Evolutionary conservation across 1,139 yeast species (phyloP).

Genomic region (Blastobotrys niveus): DNA sequence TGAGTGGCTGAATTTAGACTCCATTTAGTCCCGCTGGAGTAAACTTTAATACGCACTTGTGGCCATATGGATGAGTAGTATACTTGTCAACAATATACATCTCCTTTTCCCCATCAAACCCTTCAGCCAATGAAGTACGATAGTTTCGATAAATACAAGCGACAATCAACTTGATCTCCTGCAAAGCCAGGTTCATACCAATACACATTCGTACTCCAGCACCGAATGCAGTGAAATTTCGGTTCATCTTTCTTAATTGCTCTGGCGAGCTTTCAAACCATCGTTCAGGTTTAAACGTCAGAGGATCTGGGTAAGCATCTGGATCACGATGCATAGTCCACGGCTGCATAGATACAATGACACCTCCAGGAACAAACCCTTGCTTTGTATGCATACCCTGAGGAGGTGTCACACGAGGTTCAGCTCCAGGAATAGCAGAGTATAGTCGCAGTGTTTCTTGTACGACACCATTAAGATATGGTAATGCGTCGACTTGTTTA

Average conservation of each 20-base stretch:
- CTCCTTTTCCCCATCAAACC: constrained; percentile 29
- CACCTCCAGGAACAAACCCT: constrained; percentile 45
- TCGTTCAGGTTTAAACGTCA: constrained; percentile 52
- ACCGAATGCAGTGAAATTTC: constrained; percentile 63
- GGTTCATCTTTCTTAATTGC: constrained; percentile 45
- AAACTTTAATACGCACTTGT: constrained; percentile 20
- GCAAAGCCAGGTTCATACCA: constrained; percentile 63
- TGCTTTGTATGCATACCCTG: constrained; percentile 27
- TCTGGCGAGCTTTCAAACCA: constrained; percentile 46
- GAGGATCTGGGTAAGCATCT: constrained; percentile 46
- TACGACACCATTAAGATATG: constrained; percentile 52
- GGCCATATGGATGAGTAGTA: constrained; percentile 36
- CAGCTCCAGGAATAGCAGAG: constrained; percentile 71
- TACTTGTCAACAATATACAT: constrained; percentile 36
- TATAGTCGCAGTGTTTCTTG: constrained; percentile 57
- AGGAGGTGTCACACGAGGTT: constrained; percentile 51
- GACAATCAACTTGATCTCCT: constrained; percentile 57
- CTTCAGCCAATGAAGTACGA: constrained; percentile 31
- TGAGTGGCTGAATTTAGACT: too few relatives aligned
- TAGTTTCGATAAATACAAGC: constrained; percentile 52
- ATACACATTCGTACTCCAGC: constrained; percentile 72
- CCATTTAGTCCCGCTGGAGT: too few relatives aligned
- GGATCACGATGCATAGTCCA: constrained; percentile 56
- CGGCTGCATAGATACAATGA: constrained; percentile 59
- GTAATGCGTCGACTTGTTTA: constrained; percentile 44